A percentile compares a stretch with the other conserved stretches of the same genome.
phyloP scores from a whole-genome alignment of 1,284 basidiomycete genomes.

The Marasmius fiardii region DNA sequence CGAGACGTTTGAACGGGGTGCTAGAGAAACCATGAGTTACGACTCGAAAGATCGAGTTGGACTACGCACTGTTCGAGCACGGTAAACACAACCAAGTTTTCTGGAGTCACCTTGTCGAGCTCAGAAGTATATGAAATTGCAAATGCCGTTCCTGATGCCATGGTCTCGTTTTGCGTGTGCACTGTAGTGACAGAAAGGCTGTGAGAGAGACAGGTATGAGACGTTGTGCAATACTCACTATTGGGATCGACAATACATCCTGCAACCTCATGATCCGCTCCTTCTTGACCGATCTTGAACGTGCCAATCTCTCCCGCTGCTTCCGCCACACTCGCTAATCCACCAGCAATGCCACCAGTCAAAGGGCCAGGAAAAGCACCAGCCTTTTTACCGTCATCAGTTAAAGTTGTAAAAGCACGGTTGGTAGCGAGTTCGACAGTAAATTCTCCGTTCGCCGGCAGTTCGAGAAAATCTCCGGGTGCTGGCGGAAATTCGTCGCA shows the following conservation, averaged over 20 bases:
- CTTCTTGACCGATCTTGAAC: background rate
- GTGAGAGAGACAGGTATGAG: background rate
- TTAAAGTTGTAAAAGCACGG: conserved; percentile 15
- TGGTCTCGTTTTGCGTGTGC: conserved; percentile 38
- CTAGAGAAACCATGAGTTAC: conserved; percentile 20
- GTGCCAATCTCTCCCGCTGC: background rate
- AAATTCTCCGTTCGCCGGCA: conserved; percentile 38
- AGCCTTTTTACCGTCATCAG: conserved; percentile 10
- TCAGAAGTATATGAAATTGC: conserved; percentile 43
- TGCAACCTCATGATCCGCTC: conserved; percentile 23
- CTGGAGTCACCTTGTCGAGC: conserved; percentile 25
- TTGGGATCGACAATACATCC: conserved; percentile 37
- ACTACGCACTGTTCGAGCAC: conserved; percentile 27
- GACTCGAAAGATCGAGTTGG: background rate
- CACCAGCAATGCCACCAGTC: conserved; percentile 4
- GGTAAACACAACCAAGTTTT: conserved; percentile 30
- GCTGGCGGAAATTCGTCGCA: conserved; percentile 43
- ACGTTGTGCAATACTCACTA: conserved; percentile 22
- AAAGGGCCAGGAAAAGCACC: conserved; percentile 1
- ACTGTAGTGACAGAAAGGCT: conserved; percentile 28
- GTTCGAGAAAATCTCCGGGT: conserved; percentile 39
- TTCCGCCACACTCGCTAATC: background rate
- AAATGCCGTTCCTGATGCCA: conserved; percentile 42
- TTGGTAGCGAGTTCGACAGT: conserved; percentile 20
- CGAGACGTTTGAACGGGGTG: conserved; percentile 45